Evolutionary conservation across 1,284 basidiomycete species (phyloP), one percentile per base, ranked within the genome.

Genomic region (Takashimella koratensis): DNA sequence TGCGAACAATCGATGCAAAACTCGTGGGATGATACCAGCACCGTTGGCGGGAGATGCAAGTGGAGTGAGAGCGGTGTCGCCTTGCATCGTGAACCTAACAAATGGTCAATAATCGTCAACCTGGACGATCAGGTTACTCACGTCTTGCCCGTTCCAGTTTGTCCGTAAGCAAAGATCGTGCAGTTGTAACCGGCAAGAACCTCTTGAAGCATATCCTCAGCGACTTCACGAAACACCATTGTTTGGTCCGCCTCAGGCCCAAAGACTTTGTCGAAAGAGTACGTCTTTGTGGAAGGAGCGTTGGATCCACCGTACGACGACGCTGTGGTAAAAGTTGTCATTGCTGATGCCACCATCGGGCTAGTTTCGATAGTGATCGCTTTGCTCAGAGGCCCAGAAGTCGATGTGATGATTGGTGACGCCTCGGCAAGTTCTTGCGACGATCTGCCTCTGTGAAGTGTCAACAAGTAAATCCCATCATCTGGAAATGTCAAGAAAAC

Each of bases 141-240:
- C 87, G 96, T 98, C 79, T 99, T 99, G 16, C 96, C 96, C 0
- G 96, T 98, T 4, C 96, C 96, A 0, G 96, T 99, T 75, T 98
- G 96, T 3, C 96, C 96, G 70, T 99, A 99, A 2, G 95, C 95
- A 77, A 98, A 98, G 30, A 98, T 81, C 0, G 96, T 98, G 71
- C 96, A 98, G 69, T 98, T 98, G 79, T 97, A 99, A 3, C 96
- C 96, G 68, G 84, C 80, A 47, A 98, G 76, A 39, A 98, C 94
- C 73, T 99, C 90, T 46, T 92, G 86, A 45, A 99, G 79, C 82
- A 98, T 90, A 1, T 90, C 90, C 56, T 83, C 84, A 36, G 96
- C 95, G 36, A 98, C 94, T 56, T 97, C 89, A 58, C 90, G 84
- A 74, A 96, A 98, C 23, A 99, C 83, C 82, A 93, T 84, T 26